phyloP scores from a whole-genome alignment of 2,329 filamentous ascomycete species.

The Biscogniauxia mediterranea region DNA sequence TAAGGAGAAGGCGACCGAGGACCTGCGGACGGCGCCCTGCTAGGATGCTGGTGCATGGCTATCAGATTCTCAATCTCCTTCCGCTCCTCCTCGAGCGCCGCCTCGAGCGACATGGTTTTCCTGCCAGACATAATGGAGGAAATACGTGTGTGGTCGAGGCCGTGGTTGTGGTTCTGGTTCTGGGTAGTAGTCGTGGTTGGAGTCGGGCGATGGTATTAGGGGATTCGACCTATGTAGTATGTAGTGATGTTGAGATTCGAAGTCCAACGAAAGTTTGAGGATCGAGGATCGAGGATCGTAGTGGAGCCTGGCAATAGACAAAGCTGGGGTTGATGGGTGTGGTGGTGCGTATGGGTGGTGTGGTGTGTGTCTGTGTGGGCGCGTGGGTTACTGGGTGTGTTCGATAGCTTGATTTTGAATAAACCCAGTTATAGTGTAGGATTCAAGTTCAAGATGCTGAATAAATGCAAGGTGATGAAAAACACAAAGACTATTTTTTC shows the following conservation, averaged over 20 bases:
- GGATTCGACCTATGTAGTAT: not conserved
- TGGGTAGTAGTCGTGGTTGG: conserved; percentile 1
- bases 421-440: not conserved
- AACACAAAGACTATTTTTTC: conserved; percentile 1
- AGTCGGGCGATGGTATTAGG: not conserved
- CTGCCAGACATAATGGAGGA: conserved; percentile 28
- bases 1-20: conserved; percentile 53
- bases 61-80: conserved; percentile 34
- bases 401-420: not conserved
- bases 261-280: not conserved
- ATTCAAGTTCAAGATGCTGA: not conserved
- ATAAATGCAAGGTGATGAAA: not conserved
- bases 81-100: conserved; percentile 35
- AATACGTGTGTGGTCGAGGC: conserved; percentile 2
- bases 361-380: not conserved
- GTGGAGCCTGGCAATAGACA: not conserved
- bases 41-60: conserved; percentile 22
- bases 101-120: conserved; percentile 33
- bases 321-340: not conserved
- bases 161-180: not conserved
- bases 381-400: not conserved
- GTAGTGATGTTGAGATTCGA: not conserved
- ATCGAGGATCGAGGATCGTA: not conserved
- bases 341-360: not conserved
- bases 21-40: conserved; percentile 24